Conservation (phyloP, 345 rosid species). For the Hevea brasiliensis region DNA sequence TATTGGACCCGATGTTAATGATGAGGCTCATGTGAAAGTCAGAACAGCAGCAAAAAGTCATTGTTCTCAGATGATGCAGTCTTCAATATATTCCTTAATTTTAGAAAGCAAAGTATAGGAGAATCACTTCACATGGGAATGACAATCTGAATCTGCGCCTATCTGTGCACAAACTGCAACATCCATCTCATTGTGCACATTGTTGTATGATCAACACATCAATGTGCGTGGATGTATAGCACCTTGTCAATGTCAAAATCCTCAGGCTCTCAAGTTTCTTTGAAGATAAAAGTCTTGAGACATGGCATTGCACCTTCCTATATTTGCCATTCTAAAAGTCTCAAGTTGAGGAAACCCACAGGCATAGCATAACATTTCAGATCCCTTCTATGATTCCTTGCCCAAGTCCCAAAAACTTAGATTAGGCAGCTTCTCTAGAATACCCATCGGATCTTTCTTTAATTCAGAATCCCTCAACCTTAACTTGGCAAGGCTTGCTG, state of each 20-base stretch:
- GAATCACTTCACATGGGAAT: too few relatives aligned
- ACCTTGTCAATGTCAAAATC: too few relatives aligned
- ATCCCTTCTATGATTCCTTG: background rate
- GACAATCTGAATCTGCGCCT: too few relatives aligned
- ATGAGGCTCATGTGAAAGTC: slow-evolving; percentile 1
- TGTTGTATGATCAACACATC: too few relatives aligned
- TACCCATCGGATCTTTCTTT: background rate
- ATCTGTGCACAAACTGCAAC: too few relatives aligned
- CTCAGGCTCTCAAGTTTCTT: background rate
- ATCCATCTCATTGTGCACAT: too few relatives aligned
- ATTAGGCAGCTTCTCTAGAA: slow-evolving; percentile 4
- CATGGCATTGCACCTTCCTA: slow-evolving; percentile 16
- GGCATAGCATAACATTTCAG: slow-evolving; percentile 12
- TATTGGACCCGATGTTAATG: too few relatives aligned
- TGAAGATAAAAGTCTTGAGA: background rate
- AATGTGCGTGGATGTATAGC: too few relatives aligned
- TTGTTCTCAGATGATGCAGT: too few relatives aligned
- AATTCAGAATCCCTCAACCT: background rate
- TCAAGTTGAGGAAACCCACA: slow-evolving; percentile 9
- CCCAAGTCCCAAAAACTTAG: background rate
- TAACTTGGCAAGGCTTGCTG: slow-evolving; percentile 7
- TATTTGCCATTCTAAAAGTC: background rate
- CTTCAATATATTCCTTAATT: too few relatives aligned
- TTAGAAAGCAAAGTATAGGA: too few relatives aligned
- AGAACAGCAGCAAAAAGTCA: background rate